Percentiles rank a stretch among this genome's conserved stretches.
Conservation (phyloP, 257 asterid genomes). For the Nicotiana sylvestris region DNA sequence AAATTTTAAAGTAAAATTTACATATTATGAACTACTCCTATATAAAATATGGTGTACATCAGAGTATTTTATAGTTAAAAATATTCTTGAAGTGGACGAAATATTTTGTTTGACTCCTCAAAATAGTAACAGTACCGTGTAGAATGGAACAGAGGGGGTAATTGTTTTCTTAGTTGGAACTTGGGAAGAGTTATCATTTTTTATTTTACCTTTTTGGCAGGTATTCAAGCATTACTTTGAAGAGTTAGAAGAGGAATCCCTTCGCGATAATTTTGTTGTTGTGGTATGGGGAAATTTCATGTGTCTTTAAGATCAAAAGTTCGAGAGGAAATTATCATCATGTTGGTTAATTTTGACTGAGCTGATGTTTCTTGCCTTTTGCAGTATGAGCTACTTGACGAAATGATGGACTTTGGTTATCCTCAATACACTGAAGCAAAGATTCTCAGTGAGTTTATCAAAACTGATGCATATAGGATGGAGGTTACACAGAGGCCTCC, state of each 20-base stretch:
- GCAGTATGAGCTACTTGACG: conserved; percentile 96
- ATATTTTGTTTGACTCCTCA: not conserved
- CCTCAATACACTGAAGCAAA: conserved; percentile 99
- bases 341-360: not conserved
- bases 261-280: conserved; percentile 95
- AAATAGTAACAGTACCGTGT: not conserved
- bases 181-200: not conserved
- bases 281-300: conserved; percentile 60
- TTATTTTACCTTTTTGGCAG: conserved; percentile 36
- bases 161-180: conserved; percentile 4
- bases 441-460: conserved; percentile 96
- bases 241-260: conserved; percentile 97
- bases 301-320: conserved; percentile 10
- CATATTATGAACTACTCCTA: not conserved
- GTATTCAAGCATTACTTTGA: conserved; percentile 98
- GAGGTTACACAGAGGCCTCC: conserved; percentile 99
- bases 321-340: not conserved
- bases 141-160: not conserved
- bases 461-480: conserved; percentile 99
- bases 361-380: conserved; percentile 21
- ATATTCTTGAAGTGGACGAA: conserved; percentile 1
- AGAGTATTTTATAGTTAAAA: not conserved
- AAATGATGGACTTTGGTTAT: conserved; percentile 99
- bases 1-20: not conserved
- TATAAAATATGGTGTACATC: not conserved